Percentiles rank a stretch among this genome's conserved stretches.
phyloP scores from a whole-genome alignment of 1,139 yeast genomes.

The Sugiyamaella xylanicola region DNA sequence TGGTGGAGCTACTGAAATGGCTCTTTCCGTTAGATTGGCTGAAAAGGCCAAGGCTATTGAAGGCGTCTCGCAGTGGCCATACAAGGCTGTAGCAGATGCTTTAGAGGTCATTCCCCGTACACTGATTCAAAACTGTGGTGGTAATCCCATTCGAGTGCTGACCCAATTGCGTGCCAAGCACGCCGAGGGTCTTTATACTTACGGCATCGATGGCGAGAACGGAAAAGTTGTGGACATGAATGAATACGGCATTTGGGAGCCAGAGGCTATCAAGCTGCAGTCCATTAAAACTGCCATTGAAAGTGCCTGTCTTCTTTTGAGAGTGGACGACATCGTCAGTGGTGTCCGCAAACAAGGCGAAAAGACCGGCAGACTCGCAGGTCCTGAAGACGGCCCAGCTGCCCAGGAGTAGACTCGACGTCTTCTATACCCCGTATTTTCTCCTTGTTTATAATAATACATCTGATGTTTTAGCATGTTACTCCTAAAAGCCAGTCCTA shows the following conservation, averaged over 20 bases:
- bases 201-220: conserved; percentile 91
- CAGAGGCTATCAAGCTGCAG: conserved; percentile 96
- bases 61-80: conserved; percentile 98
- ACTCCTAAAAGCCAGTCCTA: too few relatives aligned
- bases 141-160: conserved; percentile 85
- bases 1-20: conserved; percentile 99
- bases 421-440: conserved; percentile 2
- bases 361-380: conserved; percentile 24
- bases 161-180: conserved; percentile 95
- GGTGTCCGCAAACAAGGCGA: conserved; percentile 68
- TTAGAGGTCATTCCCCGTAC: conserved; percentile 98
- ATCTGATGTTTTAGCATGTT: neutral
- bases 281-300: conserved; percentile 96
- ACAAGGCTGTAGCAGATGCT: conserved; percentile 98
- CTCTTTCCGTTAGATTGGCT: conserved; percentile 82
- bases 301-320: conserved; percentile 88
- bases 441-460: neutral
- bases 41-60: conserved; percentile 91
- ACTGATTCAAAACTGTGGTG: conserved; percentile 95
- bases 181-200: conserved; percentile 79
- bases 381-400: conserved; percentile 26
- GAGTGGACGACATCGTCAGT: conserved; percentile 97
- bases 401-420: neutral
- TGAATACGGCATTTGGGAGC: conserved; percentile 97
- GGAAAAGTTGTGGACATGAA: conserved; percentile 97